Evolutionary conservation across 192 early-diverging fungal species (phyloP).

Genomic region (Podila verticillata): DNA sequence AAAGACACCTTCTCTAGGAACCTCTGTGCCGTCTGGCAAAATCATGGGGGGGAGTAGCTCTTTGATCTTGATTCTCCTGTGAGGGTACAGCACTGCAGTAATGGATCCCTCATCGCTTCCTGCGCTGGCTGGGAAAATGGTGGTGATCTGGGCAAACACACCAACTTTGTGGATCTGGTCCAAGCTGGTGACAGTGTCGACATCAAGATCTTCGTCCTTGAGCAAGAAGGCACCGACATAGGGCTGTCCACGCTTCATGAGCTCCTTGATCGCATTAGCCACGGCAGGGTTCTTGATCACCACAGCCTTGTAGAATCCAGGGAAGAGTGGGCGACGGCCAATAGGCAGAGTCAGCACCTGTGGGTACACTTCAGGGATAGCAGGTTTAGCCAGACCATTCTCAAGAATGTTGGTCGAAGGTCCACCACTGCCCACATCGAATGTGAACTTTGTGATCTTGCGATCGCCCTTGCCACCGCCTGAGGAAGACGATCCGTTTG

Average conservation of each 20-base stretch:
- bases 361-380: slow-evolving; percentile 92
- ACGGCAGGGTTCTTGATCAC: slow-evolving; percentile 96
- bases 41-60: slow-evolving; percentile 64
- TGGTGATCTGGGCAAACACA: slow-evolving; percentile 98
- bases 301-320: slow-evolving; percentile 98
- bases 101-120: slow-evolving; percentile 80
- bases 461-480: slow-evolving; percentile 19
- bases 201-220: slow-evolving; percentile 89
- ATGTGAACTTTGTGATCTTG: slow-evolving; percentile 39
- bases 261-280: slow-evolving; percentile 89
- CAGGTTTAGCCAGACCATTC: slow-evolving; percentile 74
- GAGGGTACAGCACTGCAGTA: slow-evolving; percentile 96
- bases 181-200: slow-evolving; percentile 80
- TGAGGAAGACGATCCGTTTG: slow-evolving; percentile 15
- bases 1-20: slow-evolving; percentile 34
- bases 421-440: slow-evolving; percentile 48
- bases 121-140: slow-evolving; percentile 83
- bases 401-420: slow-evolving; percentile 65
- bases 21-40: slow-evolving; percentile 41
- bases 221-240: slow-evolving; percentile 96
- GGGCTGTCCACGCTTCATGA: slow-evolving; percentile 93
- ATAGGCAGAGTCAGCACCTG: slow-evolving; percentile 95
- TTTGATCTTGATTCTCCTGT: slow-evolving; percentile 88
- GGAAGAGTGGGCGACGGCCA: slow-evolving; percentile 92
- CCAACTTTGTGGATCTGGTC: slow-evolving; percentile 90